Evolutionary conservation across 495 filamentous ascomycete species (phyloP), one percentile per base, ranked within the genome.

Genomic region (Aspergillus ellipticus): DNA sequence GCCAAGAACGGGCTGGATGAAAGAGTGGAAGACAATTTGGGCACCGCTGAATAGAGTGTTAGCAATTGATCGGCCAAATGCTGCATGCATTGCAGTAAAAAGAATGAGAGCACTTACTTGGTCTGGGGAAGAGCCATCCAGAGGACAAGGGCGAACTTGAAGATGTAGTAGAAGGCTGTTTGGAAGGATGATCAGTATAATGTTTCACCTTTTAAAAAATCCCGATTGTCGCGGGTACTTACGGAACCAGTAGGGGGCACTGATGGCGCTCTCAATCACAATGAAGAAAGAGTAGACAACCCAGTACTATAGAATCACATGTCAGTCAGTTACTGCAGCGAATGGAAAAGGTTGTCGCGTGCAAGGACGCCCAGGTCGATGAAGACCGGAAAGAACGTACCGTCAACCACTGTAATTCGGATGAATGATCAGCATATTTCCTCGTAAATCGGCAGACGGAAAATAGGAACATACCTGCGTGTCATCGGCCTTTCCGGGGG

Each of bases 161-260:
- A 97, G 76, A 92, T 94, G 77, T 90, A 99, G 85, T 99, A 99
- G 83, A 99, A 99, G 66, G 94, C 83, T 85, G 54, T 49, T 21
- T 3, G 8, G 21, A 50, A 22, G 4, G 22, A 51, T 20, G 7
- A 55, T 68, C 55, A 68, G 57, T 21, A 31, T 9, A n/a, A 57
- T 42, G 22, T 29, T 16, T 24, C 24, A 26, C 24, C 13, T 46
- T 47, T 16, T 8, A 31, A 51, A 22, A 31, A 51, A 22, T 11
- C 22, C 29, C 13, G 48, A 28, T 8, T 37, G 22, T 39, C 35
- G n/a, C 22, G 10, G 48, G 20, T 19, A 76, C 82, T 60, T 81
- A 86, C 83, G 94, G 81, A 99, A 93, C 94, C 94, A 99, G 83
- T 99, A 99, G 42, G 95, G 89, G 56, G 95, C 92, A 73, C 80